Evolutionary conservation across 257 asterid genomes (phyloP).

Genomic region (Scutellaria baicalensis): DNA sequence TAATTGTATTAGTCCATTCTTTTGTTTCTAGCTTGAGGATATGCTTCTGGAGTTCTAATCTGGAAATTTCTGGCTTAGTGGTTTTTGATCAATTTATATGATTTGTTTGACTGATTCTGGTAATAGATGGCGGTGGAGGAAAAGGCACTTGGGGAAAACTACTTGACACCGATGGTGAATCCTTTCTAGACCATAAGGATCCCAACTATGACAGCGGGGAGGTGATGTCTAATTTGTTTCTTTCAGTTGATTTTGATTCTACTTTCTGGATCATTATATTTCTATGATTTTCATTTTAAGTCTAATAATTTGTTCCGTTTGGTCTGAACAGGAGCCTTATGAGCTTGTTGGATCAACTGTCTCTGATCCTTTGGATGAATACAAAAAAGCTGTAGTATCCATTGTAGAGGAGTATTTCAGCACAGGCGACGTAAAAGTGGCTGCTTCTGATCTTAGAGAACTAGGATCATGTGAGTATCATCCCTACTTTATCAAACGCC

Average conservation of each 20-base stretch:
- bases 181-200: slow-evolving; percentile 66
- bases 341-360: slow-evolving; percentile 72
- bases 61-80: too few species aligned
- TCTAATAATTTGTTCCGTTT: background rate
- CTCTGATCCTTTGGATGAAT: slow-evolving; percentile 73
- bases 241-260: too few species aligned
- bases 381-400: slow-evolving; percentile 77
- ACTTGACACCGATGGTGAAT: slow-evolving; percentile 73
- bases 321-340: slow-evolving; percentile 71
- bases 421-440: slow-evolving; percentile 82
- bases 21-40: too few species aligned
- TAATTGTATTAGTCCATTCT: too few species aligned
- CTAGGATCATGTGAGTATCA: slow-evolving; percentile 82
- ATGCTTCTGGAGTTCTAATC: too few species aligned
- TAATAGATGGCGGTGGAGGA: slow-evolving; percentile 96
- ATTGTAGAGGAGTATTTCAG: slow-evolving; percentile 84
- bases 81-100: too few species aligned
- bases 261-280: too few species aligned
- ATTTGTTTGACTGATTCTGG: slow-evolving; percentile 11
- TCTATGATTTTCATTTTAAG: too few species aligned
- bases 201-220: slow-evolving; percentile 97
- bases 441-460: slow-evolving; percentile 84
- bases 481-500: slow-evolving; percentile 87
- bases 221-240: slow-evolving; percentile 30
- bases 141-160: slow-evolving; percentile 99